Conservation (phyloP, 257 asterid genomes). For the Solanum bulbocastanum region DNA sequence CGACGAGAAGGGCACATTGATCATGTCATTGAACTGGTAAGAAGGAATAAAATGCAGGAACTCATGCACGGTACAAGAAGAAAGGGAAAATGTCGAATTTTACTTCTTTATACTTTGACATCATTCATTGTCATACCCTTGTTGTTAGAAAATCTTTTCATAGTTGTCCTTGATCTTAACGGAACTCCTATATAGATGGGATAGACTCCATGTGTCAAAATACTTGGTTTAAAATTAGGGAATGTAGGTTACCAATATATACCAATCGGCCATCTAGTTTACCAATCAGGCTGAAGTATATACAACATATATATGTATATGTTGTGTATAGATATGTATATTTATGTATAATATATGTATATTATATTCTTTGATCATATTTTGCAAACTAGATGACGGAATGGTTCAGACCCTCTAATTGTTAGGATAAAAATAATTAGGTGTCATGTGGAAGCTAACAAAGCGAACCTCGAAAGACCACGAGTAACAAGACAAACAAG, state of each 20-base stretch:
- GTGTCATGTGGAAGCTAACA: neutral
- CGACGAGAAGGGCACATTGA: conserved; percentile 76
- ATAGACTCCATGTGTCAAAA: neutral
- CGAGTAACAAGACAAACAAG: neutral
- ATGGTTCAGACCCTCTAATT: neutral
- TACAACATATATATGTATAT: neutral
- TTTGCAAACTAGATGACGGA: neutral
- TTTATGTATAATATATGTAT: neutral
- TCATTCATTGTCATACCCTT: neutral
- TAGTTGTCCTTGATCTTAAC: neutral
- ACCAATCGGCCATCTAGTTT: neutral
- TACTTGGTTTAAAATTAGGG: neutral
- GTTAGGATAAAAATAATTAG: neutral
- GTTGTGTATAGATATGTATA: neutral
- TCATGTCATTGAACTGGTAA: conserved; percentile 81
- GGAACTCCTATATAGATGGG: neutral
- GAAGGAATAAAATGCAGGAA: neutral
- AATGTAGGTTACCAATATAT: neutral
- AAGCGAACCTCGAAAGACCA: neutral
- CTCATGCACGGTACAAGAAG: neutral
- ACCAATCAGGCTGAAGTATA: neutral
- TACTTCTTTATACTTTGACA: neutral
- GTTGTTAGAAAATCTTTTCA: neutral
- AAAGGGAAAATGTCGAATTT: neutral
- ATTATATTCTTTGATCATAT: neutral